Base-by-base conservation (phyloP, 192 early-diverging fungal species). In the Paraglomus brasilianum region DNA sequence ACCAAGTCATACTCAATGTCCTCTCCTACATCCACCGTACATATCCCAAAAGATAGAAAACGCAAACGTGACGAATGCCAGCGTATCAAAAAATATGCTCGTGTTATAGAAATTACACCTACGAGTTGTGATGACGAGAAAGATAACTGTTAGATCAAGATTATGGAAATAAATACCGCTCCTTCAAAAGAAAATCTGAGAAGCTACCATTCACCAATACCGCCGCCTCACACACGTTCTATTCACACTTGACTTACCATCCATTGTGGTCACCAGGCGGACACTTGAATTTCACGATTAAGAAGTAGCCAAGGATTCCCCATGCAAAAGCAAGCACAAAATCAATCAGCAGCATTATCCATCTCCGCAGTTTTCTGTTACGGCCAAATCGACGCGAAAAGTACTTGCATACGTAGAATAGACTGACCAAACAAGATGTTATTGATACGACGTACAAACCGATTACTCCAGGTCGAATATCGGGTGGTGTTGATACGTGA, bases 71-170 rank as follows among this genome's bases (percentile, higher is more conserved):
- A n/a, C n/a, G n/a, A n/a, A n/a, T n/a, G n/a, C n/a, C n/a, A n/a
- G n/a, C n/a, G n/a, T n/a, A n/a, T n/a, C n/a, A 17, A 55, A 79
- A 42, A 79, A 79, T 36, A 79, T 75, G 48, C 75, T 73, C 11
- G 73, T 65, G 58, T 79, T 79, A 22, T 71, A 75, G 22, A 79
- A 79, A 49, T 79, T 66, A 64, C 78, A 79, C 71, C 71, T 72
- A 38, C 17, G 5, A 19, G 39, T 40, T 11, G 44, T n/a, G n/a
- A n/a, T n/a, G n/a, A n/a, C n/a, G n/a, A n/a, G n/a, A n/a, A n/a
- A n/a, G n/a, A n/a, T n/a, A n/a, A n/a, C 24, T 52, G 17, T 52
- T 10, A 7, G 50, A 52, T 52, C 11, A 21, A 22, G 50, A 7
- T 52, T 52, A 21, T 8, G 10, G 50, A 22, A 17, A 21, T n/a